Conservation (phyloP, 2,329 filamentous ascomycete genomes). For the Fusarium concolor region DNA sequence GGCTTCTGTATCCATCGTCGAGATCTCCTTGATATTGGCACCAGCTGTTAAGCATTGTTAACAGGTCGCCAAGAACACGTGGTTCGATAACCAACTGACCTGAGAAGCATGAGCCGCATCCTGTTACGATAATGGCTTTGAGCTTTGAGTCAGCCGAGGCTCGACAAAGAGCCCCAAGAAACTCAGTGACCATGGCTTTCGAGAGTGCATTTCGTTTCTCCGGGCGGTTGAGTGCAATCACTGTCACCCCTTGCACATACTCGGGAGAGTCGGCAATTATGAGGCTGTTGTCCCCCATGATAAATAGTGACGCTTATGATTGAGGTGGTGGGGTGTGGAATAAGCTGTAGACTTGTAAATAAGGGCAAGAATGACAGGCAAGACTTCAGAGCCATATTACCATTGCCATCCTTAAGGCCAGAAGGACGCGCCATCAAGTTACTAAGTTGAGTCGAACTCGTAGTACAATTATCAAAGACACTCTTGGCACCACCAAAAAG, state of each 20-base stretch:
- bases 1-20: conserved; percentile 41
- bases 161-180: conserved; percentile 49
- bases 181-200: conserved; percentile 59
- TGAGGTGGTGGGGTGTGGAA: not conserved
- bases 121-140: conserved; percentile 54
- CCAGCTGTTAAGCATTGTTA: conserved; percentile 36
- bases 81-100: conserved; percentile 8
- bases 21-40: conserved; percentile 49
- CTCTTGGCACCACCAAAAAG: conserved; percentile 20
- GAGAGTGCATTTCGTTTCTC: conserved; percentile 70
- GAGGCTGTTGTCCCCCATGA: not conserved
- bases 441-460: conserved; percentile 55
- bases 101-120: conserved; percentile 46
- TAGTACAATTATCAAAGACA: conserved; percentile 40
- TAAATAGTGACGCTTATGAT: not conserved
- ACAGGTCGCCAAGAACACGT: not conserved
- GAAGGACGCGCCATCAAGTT: conserved; percentile 43
- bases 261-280: not conserved
- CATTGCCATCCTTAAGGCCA: conserved; percentile 2
- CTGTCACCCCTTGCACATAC: not conserved
- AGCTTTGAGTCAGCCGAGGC: conserved; percentile 42
- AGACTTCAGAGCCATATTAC: not conserved
- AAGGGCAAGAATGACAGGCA: not conserved
- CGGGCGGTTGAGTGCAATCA: conserved; percentile 59
- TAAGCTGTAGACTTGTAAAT: not conserved